A percentile compares a stretch with the other conserved stretches of the same genome.
Evolutionary conservation across 139 green algal species (phyloP).

Genomic region (Spirogloea muscicola): DNA sequence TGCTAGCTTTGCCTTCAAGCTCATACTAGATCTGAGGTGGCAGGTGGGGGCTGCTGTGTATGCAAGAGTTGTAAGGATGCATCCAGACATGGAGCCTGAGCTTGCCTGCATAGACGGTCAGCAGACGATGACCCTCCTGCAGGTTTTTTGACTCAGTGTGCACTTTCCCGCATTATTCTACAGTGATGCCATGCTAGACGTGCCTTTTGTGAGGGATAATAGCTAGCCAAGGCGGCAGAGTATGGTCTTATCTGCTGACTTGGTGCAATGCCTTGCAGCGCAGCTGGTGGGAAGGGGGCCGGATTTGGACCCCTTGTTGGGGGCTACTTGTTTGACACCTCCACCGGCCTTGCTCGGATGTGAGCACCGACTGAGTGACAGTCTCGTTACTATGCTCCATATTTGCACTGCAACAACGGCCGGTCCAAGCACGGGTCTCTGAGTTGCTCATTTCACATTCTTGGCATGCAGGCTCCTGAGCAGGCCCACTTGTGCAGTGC

Average conservation of each 20-base stretch:
- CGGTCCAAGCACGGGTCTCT: too few relatives aligned
- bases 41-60: slow-evolving; percentile 30
- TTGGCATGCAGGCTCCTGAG: slow-evolving; percentile 23
- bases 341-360: slow-evolving; percentile 22
- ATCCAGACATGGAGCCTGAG: slow-evolving; percentile 11
- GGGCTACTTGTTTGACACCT: slow-evolving; percentile 34
- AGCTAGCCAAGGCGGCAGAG: too few relatives aligned
- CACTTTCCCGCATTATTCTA: background rate
- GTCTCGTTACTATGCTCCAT: too few relatives aligned
- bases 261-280: background rate
- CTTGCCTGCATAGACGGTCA: slow-evolving; percentile 17
- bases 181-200: background rate
- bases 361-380: too few relatives aligned
- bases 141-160: background rate
- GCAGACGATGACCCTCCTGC: background rate
- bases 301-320: slow-evolving; percentile 30
- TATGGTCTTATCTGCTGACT: too few relatives aligned
- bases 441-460: background rate
- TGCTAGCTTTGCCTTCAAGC: too few relatives aligned
- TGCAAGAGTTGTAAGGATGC: background rate
- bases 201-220: background rate
- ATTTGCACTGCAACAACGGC: too few relatives aligned
- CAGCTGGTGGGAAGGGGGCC: slow-evolving; percentile 6
- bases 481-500: slow-evolving; percentile 23
- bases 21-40: background rate